phyloP scores from a whole-genome alignment of 2,329 filamentous ascomycete genomes.

The Scolecobasidium constrictum region DNA sequence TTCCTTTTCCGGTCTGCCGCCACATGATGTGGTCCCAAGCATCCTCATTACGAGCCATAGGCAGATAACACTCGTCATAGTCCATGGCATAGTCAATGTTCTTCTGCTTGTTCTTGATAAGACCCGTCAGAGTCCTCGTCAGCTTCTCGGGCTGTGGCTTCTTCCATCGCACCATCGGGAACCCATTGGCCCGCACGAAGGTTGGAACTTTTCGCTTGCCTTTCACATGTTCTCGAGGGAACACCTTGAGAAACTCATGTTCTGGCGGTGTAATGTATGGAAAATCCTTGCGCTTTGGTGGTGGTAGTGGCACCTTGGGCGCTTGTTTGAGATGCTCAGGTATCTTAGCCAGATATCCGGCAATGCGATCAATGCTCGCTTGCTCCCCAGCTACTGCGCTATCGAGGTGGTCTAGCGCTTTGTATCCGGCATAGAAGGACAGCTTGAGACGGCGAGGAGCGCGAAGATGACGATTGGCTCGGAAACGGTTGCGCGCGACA shows the following conservation, averaged over 20 bases:
- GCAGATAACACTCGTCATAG: slow-evolving; percentile 31
- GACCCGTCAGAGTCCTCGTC: slow-evolving; percentile 45
- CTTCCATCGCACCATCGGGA: slow-evolving; percentile 55
- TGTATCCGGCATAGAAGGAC: slow-evolving; percentile 58
- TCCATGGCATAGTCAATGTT: slow-evolving; percentile 28
- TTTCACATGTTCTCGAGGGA: slow-evolving; percentile 37
- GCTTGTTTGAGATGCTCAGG: slow-evolving; percentile 23
- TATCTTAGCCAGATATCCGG: slow-evolving; percentile 16
- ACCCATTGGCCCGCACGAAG: slow-evolving; percentile 42
- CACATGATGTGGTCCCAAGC: slow-evolving; percentile 34
- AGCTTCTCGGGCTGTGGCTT: slow-evolving; percentile 55
- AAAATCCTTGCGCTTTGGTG: slow-evolving; percentile 14
- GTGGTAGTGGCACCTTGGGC: slow-evolving; percentile 25
- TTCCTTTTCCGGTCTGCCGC: slow-evolving; percentile 11
- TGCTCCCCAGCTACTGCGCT: slow-evolving; percentile 23
- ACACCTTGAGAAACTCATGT: slow-evolving; percentile 36
- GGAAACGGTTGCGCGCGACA: slow-evolving; percentile 52
- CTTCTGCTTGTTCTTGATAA: slow-evolving; percentile 33
- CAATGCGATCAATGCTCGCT: slow-evolving; percentile 17
- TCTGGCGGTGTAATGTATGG: slow-evolving; percentile 26
- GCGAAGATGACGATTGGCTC: slow-evolving; percentile 45
- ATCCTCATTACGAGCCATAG: slow-evolving; percentile 33
- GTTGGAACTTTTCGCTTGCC: slow-evolving; percentile 48
- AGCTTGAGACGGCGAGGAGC: slow-evolving; percentile 50
- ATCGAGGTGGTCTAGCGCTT: slow-evolving; percentile 36